Evolutionary conservation across 1,284 basidiomycete species (phyloP).

Genomic region (Cryptococcus depauperatus): DNA sequence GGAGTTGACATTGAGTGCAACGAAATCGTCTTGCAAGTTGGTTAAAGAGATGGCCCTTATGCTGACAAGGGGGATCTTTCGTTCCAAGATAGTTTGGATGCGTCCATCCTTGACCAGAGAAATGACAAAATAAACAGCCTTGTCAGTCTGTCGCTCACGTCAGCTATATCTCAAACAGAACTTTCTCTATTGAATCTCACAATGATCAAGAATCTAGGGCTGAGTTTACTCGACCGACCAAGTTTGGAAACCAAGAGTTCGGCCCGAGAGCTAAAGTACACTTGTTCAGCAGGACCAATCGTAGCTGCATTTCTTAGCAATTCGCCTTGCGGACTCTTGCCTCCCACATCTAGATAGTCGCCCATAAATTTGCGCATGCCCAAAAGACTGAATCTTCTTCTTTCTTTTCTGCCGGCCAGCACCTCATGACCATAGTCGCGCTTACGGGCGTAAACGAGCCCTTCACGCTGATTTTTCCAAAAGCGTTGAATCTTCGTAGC

Average conservation of each 20-base stretch:
- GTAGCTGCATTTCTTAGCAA: slow-evolving; percentile 68
- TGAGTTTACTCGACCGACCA: slow-evolving; percentile 81
- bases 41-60: slow-evolving; percentile 82
- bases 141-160: slow-evolving; percentile 61
- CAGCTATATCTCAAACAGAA: background rate
- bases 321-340: slow-evolving; percentile 69
- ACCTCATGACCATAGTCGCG: slow-evolving; percentile 92
- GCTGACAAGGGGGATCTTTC: slow-evolving; percentile 80
- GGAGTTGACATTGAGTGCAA: slow-evolving; percentile 67
- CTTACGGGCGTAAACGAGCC: slow-evolving; percentile 75
- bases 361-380: slow-evolving; percentile 94
- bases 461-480: slow-evolving; percentile 98
- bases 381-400: slow-evolving; percentile 83
- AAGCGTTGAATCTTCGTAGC: slow-evolving; percentile 92
- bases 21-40: slow-evolving; percentile 88
- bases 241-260: slow-evolving; percentile 82
- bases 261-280: slow-evolving; percentile 75
- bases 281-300: slow-evolving; percentile 64
- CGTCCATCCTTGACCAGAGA: slow-evolving; percentile 62
- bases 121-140: slow-evolving; percentile 78
- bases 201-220: slow-evolving; percentile 82
- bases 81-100: slow-evolving; percentile 60
- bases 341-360: slow-evolving; percentile 89
- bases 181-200: too few species aligned
- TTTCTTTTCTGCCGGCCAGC: slow-evolving; percentile 84